Evolutionary conservation across 1,139 yeast genomes (phyloP).

Genomic region (Taphrina wiesneri): DNA sequence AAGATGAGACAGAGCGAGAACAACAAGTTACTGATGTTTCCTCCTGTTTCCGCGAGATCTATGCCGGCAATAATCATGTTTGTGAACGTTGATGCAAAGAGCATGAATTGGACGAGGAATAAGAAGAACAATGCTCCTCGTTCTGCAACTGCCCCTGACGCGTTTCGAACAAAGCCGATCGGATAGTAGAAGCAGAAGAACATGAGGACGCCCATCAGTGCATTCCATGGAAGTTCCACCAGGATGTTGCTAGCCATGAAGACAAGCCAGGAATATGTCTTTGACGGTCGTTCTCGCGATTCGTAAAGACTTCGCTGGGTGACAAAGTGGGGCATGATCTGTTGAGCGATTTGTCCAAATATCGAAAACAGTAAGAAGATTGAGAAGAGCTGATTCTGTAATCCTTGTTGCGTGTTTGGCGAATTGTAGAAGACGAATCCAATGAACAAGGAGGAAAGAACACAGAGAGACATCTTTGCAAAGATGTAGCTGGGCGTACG

Average conservation of each 20-base stretch:
- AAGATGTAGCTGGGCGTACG: constrained; percentile 63
- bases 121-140: constrained; percentile 51
- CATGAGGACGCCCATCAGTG: constrained; percentile 62
- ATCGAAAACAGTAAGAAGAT: constrained; percentile 67
- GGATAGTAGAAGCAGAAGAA: constrained; percentile 83
- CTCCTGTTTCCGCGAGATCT: constrained; percentile 53
- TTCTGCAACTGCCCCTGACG: constrained; percentile 48
- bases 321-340: constrained; percentile 70
- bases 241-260: constrained; percentile 64
- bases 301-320: constrained; percentile 77
- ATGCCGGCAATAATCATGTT: constrained; percentile 63
- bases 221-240: constrained; percentile 76
- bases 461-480: constrained; percentile 55
- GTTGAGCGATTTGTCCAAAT: constrained; percentile 66
- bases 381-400: constrained; percentile 56
- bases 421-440: constrained; percentile 78
- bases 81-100: constrained; percentile 57
- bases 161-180: constrained; percentile 65
- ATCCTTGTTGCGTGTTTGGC: constrained; percentile 54
- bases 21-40: constrained; percentile 53
- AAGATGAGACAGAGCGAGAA: constrained; percentile 60
- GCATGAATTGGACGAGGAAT: constrained; percentile 50
- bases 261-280: constrained; percentile 63
- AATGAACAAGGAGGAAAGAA: constrained; percentile 59
- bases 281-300: constrained; percentile 84